These are phyloP conservation scores for Penicillium janthinellum DNA, from an alignment of 2,329 filamentous ascomycete species.

Conservation along the genomic window DNA sequence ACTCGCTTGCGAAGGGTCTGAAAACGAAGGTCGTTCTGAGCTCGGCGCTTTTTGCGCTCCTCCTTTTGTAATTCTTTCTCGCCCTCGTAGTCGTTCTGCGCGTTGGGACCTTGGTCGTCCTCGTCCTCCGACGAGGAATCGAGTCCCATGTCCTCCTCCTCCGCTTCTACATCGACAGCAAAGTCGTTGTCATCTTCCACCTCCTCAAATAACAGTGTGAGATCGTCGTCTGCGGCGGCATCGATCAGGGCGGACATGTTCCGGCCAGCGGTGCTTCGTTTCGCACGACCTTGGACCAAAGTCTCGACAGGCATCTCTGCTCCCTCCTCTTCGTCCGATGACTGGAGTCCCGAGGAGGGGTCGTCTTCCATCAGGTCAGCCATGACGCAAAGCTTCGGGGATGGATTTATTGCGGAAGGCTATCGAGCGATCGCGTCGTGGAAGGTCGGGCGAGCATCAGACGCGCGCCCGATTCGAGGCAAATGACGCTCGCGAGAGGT, in stretches of 20 bases:
- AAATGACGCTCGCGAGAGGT: neutral
- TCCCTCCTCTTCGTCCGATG: constrained; percentile 25
- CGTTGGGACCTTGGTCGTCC: constrained; percentile 66
- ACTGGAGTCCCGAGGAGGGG: constrained; percentile 31
- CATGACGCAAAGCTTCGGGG: constrained; percentile 13
- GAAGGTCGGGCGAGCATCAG: constrained; percentile 1
- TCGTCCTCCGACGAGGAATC: constrained; percentile 85
- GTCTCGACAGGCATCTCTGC: constrained; percentile 32
- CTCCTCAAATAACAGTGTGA: constrained; percentile 66
- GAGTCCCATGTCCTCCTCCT: constrained; percentile 76
- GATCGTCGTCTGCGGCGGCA: constrained; percentile 70
- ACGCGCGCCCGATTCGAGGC: neutral
- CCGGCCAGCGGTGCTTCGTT: constrained; percentile 80
- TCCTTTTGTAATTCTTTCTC: constrained; percentile 83
- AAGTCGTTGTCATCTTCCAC: constrained; percentile 58
- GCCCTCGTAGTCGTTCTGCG: constrained; percentile 69
- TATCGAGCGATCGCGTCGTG: neutral
- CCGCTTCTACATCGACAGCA: constrained; percentile 37
- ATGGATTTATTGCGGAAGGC: neutral
- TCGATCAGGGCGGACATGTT: constrained; percentile 77
- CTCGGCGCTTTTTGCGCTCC: constrained; percentile 79
- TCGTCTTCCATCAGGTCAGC: constrained; percentile 30
- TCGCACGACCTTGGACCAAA: constrained; percentile 57
- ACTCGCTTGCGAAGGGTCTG: constrained; percentile 67
- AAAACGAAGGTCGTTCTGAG: constrained; percentile 68